Evolutionary conservation across 176 grass and related monocot species (phyloP).

Genomic region (Ensete ventricosum): DNA sequence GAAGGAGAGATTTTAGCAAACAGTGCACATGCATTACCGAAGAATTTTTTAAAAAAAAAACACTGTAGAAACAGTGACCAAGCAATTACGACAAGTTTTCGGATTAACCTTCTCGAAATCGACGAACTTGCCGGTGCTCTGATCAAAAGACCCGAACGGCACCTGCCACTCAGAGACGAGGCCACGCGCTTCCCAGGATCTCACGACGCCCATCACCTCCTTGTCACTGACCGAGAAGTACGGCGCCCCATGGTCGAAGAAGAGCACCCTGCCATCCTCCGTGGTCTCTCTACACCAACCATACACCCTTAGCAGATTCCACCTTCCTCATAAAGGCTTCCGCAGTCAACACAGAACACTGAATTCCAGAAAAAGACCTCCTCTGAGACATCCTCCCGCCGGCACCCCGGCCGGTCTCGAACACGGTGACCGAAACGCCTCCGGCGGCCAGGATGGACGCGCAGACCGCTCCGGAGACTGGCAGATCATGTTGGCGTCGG

Average conservation of each 20-base stretch:
- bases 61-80: not conserved
- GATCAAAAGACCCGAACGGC: conserved; percentile 53
- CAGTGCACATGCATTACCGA: not conserved
- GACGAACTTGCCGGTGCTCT: conserved; percentile 36
- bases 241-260: conserved; percentile 83
- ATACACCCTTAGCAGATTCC: not conserved
- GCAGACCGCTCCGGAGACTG: conserved; percentile 86
- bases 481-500: conserved; percentile 2
- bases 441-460: conserved; percentile 67
- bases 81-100: not conserved
- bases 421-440: conserved; percentile 66
- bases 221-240: conserved; percentile 58
- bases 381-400: conserved; percentile 84
- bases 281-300: conserved; percentile 40
- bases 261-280: conserved; percentile 63
- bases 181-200: conserved; percentile 55
- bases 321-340: not conserved
- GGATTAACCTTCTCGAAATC: conserved; percentile 47
- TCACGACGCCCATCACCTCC: conserved; percentile 52
- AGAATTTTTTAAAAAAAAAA: not conserved
- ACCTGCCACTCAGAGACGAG: conserved; percentile 75
- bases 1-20: not conserved
- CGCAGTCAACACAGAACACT: not conserved
- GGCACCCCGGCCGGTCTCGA: conserved; percentile 72
- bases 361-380: conserved; percentile 39